These are phyloP conservation scores for Talaromyces borbonicus DNA, from an alignment of 495 filamentous ascomycete species.

Conservation along the genomic window DNA sequence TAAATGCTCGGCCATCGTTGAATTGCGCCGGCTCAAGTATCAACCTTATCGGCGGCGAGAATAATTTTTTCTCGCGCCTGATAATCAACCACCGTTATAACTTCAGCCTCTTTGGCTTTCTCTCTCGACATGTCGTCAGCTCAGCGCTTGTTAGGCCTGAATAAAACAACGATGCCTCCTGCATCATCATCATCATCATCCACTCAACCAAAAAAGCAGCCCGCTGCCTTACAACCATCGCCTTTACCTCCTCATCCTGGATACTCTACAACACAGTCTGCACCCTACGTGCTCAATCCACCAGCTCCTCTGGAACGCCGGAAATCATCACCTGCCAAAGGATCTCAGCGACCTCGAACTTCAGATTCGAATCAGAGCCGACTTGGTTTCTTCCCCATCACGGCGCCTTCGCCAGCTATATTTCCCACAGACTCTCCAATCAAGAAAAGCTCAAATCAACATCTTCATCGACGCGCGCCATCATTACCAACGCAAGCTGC, in stretches of 20 bases:
- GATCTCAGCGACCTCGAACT: slow-evolving; percentile 31
- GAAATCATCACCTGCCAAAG: slow-evolving; percentile 51
- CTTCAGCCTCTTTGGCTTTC: slow-evolving; percentile 7
- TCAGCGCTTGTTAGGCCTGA: slow-evolving; percentile 28
- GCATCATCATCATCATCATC: slow-evolving; percentile 22
- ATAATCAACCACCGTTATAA: background rate
- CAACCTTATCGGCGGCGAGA: background rate
- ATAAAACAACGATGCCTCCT: slow-evolving; percentile 1
- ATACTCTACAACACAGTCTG: slow-evolving; percentile 16
- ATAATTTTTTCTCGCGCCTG: too few species aligned
- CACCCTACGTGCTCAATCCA: slow-evolving; percentile 47
- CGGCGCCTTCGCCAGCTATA: slow-evolving; percentile 52
- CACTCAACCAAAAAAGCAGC: slow-evolving; percentile 23
- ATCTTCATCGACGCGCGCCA: slow-evolving; percentile 14
- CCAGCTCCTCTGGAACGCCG: slow-evolving; percentile 30
- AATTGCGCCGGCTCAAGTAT: background rate
- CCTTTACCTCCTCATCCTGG: slow-evolving; percentile 39
- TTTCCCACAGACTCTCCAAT: slow-evolving; percentile 77
- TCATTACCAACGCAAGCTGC: slow-evolving; percentile 53
- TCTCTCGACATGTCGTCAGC: slow-evolving; percentile 49
- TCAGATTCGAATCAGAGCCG: slow-evolving; percentile 25
- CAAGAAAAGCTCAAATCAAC: slow-evolving; percentile 57
- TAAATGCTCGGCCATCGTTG: background rate
- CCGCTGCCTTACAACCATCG: slow-evolving; percentile 32
- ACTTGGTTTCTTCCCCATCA: slow-evolving; percentile 52